These are phyloP conservation scores for Ascochyta pisi DNA, from an alignment of 2,329 filamentous ascomycete genomes.

Conservation along the genomic window DNA sequence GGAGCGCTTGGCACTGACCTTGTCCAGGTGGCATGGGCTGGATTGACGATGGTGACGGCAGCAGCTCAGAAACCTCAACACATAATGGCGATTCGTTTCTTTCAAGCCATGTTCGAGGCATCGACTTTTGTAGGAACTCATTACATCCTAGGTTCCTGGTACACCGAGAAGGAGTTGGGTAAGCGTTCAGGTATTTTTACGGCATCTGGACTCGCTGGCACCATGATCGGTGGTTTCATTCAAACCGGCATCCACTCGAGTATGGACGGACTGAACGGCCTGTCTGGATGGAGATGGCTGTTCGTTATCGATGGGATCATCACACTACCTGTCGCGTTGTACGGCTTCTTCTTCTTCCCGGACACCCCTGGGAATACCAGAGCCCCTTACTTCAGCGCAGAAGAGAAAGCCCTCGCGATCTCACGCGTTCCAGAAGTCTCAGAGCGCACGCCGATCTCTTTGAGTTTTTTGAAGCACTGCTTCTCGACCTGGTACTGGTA, in stretches of 20 bases:
- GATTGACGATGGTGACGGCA: constrained; percentile 68
- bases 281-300: constrained; percentile 62
- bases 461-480: constrained; percentile 61
- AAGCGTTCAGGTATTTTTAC: constrained; percentile 69
- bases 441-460: constrained; percentile 55
- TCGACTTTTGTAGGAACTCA: constrained; percentile 64
- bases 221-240: constrained; percentile 68
- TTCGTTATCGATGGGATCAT: constrained; percentile 60
- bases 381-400: constrained; percentile 52
- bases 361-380: constrained; percentile 53
- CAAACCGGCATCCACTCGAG: constrained; percentile 60
- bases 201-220: constrained; percentile 65
- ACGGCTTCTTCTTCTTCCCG: constrained; percentile 59
- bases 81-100: constrained; percentile 67
- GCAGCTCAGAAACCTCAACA: constrained; percentile 58
- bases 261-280: constrained; percentile 56
- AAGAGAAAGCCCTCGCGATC: constrained; percentile 53
- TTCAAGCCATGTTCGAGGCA: constrained; percentile 62
- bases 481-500: constrained; percentile 70
- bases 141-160: constrained; percentile 69
- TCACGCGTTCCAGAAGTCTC: constrained; percentile 54
- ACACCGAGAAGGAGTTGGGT: constrained; percentile 65
- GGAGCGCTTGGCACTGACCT: constrained; percentile 6
- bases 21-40: constrained; percentile 61
- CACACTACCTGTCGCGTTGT: constrained; percentile 63